Evolutionary conservation across 2,329 filamentous ascomycete genomes (phyloP).

Genomic region (Penicillium sp.): DNA sequence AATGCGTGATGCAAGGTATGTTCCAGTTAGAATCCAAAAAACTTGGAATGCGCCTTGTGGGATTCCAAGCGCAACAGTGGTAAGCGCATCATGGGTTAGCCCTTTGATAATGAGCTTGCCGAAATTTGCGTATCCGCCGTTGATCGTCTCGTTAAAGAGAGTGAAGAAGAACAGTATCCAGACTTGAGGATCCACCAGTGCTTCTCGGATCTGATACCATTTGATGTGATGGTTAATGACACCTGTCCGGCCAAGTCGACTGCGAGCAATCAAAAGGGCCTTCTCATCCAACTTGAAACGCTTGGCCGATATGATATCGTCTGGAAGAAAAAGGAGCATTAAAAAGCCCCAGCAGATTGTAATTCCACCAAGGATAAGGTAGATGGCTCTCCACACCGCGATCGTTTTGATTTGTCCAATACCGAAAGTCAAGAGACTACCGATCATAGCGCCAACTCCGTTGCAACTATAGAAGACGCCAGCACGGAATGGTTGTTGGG

Average conservation of each 20-base stretch:
- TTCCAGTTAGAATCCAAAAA: conserved; percentile 56
- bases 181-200: conserved; percentile 50
- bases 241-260: conserved; percentile 45
- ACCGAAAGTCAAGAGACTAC: conserved; percentile 34
- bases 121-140: conserved; percentile 60
- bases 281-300: conserved; percentile 51
- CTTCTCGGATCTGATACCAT: conserved; percentile 54
- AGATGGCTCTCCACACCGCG: conserved; percentile 51
- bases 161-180: conserved; percentile 52
- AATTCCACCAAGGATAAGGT: conserved; percentile 50
- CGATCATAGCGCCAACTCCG: conserved; percentile 43
- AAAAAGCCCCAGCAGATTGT: conserved; percentile 50
- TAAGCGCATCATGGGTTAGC: conserved; percentile 51
- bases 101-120: conserved; percentile 57
- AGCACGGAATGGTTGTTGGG: conserved; percentile 53
- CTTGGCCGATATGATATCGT: conserved; percentile 48
- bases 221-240: conserved; percentile 56
- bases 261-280: conserved; percentile 46
- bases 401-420: conserved; percentile 49
- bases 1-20: conserved; percentile 57
- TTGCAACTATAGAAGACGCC: conserved; percentile 51
- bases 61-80: conserved; percentile 59
- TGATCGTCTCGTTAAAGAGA: conserved; percentile 58
- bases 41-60: conserved; percentile 60
- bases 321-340: conserved; percentile 48